Evolutionary conservation across 1,139 yeast species (phyloP), one percentile per base, ranked within the genome.

Genomic region (Scheffersomyces cryptocercus): DNA sequence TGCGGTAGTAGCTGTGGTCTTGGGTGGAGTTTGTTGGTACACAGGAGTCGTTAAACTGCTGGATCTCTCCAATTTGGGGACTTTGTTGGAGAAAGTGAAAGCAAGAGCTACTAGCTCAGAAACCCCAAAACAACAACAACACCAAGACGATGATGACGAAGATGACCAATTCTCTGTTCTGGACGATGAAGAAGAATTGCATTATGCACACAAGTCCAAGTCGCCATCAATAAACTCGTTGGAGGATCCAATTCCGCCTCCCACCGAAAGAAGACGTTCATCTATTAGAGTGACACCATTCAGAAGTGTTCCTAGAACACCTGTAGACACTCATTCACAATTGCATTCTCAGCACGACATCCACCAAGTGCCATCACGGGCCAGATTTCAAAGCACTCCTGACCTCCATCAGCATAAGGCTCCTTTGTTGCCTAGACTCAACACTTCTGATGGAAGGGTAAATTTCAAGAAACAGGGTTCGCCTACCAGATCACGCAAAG

Each of bases 1-100:
- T 32, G 64, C 58, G 5, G 42, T 58, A 11, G 44, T 62, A 1
- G 65, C 58, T 0, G 45, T 56, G 1, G 36, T 65, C n/a, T 38
- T 61, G 7, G 67, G 63, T n/a, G 57, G 53, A 1, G 46, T 58
- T 14, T 55, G 56, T 29, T 65, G 72, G 69, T 68, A 68, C 53
- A 42, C 60, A 28, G 75, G 73, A 2, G 36, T 66, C 5, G 43
- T 68, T 38, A 58, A 57, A 40, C 29, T 58, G 2, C 61, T 58
- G 32, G 68, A 66, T 37, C 43, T 56, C 6, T 48, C 49, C 14
- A 43, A 48, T 5, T 16, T 54, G 6, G 45, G 45, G 14, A 46
- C 39, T 5, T 48, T 50, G 16, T 11, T 46, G 10, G 43, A 37
- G 28, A 40, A 42, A 12, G 12, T 52, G 32, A 39, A 42, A 38